Conservation (phyloP, 257 asterid species). For the Phtheirospermum japonicum region DNA sequence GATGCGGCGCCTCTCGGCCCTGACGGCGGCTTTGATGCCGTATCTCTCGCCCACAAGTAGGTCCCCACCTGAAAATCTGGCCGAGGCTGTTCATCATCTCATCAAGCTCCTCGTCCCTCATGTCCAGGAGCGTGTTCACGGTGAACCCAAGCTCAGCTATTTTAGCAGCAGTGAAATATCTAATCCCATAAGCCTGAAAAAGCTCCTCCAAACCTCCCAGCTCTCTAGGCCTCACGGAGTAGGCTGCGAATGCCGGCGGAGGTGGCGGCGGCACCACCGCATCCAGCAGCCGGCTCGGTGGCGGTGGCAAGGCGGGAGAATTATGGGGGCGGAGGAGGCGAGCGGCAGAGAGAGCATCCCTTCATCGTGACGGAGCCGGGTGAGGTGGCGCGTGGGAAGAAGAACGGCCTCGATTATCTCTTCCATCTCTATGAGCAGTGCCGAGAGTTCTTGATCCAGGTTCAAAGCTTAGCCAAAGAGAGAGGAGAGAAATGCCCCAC, state of each 20-base stretch:
- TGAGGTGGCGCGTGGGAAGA: constrained; percentile 99
- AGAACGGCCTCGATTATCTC: constrained; percentile 91
- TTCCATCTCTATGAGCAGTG: constrained; percentile 95
- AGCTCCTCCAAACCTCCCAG: constrained; percentile 82
- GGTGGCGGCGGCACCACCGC: constrained; percentile 50
- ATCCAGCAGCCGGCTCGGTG: constrained; percentile 57
- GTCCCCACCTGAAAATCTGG: constrained; percentile 92
- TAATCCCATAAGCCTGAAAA: constrained; percentile 80
- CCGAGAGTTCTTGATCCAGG: constrained; percentile 90
- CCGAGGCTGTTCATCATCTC: constrained; percentile 93
- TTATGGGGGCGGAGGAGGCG: constrained; percentile 28
- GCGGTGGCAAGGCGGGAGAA: constrained; percentile 43
- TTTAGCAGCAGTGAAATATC: constrained; percentile 86
- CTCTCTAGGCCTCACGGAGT: constrained; percentile 60
- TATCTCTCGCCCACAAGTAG: constrained; percentile 90
- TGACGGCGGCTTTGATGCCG: constrained; percentile 88
- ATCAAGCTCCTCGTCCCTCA: constrained; percentile 95
- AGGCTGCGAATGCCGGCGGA: constrained; percentile 32
- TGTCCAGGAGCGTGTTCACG: constrained; percentile 84
- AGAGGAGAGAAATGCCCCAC: constrained; percentile 97
- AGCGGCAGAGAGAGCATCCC: constrained; percentile 92
- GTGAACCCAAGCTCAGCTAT: constrained; percentile 92
- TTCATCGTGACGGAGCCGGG: constrained; percentile 99
- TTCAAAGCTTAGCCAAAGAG: constrained; percentile 87
- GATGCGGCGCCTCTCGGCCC: constrained; percentile 87